phyloP scores from a whole-genome alignment of 352 stramenopile genomes.

The Phytophthora crassamura region DNA sequence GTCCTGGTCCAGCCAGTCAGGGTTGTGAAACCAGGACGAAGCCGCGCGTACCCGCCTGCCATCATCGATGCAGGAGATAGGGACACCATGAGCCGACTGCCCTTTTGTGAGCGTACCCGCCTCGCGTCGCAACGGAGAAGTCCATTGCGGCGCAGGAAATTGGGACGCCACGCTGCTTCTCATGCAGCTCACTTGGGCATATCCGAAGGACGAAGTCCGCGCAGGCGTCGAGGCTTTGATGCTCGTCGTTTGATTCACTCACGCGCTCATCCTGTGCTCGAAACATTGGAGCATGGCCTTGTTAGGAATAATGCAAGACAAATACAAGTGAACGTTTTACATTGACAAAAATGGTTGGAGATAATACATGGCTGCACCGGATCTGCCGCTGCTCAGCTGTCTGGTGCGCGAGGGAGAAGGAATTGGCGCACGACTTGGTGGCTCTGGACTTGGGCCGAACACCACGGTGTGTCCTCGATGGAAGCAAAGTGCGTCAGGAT shows the following conservation, averaged over 20 bases:
- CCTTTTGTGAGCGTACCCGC: slow-evolving; percentile 40
- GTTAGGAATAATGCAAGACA: slow-evolving; percentile 19
- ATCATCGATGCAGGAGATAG: slow-evolving; percentile 34
- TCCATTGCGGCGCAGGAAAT: slow-evolving; percentile 27
- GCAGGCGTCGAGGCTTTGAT: slow-evolving; percentile 30
- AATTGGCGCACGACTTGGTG: slow-evolving; percentile 34
- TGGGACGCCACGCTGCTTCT: slow-evolving; percentile 38
- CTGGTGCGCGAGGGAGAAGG: slow-evolving; percentile 17
- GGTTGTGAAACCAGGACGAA: slow-evolving; percentile 2
- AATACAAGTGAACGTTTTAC: slow-evolving; percentile 15
- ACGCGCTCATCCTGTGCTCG: slow-evolving; percentile 1
- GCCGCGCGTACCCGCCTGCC: slow-evolving; percentile 33
- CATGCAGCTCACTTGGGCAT: slow-evolving; percentile 32
- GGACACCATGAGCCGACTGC: slow-evolving; percentile 28
- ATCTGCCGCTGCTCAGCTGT: slow-evolving; percentile 5
- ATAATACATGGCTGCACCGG: too few relatives aligned
- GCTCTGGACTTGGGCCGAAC: slow-evolving; percentile 36
- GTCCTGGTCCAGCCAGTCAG: neutral
- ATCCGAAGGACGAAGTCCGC: slow-evolving; percentile 27
- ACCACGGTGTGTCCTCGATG: slow-evolving; percentile 28
- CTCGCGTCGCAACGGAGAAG: slow-evolving; percentile 13
- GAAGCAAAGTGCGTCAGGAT: slow-evolving; percentile 24
- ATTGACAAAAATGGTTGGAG: too few relatives aligned
- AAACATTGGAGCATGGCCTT: slow-evolving; percentile 13
- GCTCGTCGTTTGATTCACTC: slow-evolving; percentile 27